These are phyloP conservation scores for Coemansia pectinata DNA, from an alignment of 192 early-diverging fungal genomes.

Conservation along the genomic window DNA sequence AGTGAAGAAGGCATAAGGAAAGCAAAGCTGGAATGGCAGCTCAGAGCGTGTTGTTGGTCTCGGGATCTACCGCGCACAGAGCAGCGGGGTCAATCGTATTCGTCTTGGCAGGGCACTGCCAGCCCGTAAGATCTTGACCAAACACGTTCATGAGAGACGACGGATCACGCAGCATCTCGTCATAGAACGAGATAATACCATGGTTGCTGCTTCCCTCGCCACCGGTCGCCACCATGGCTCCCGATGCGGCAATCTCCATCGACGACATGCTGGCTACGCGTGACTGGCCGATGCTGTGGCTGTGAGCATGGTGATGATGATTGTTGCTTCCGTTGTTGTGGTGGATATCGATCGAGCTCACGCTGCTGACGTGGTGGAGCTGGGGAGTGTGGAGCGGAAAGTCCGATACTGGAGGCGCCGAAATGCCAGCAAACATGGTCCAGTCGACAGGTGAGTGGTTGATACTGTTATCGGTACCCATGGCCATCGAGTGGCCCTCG, in stretches of 20 bases:
- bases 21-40: slow-evolving; percentile 4
- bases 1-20: slow-evolving; percentile 4
- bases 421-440: slow-evolving; percentile 48
- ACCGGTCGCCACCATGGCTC: slow-evolving; percentile 8
- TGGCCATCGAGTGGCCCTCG: slow-evolving; percentile 30
- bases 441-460: slow-evolving; percentile 41
- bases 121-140: slow-evolving; percentile 51
- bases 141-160: slow-evolving; percentile 55
- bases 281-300: slow-evolving; percentile 17
- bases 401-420: slow-evolving; percentile 26
- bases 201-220: slow-evolving; percentile 19
- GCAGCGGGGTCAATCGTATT: slow-evolving; percentile 57
- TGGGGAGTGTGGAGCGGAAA: slow-evolving; percentile 22
- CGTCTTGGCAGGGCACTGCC: slow-evolving; percentile 54
- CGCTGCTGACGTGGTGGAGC: slow-evolving; percentile 43
- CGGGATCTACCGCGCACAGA: slow-evolving; percentile 56
- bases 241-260: slow-evolving; percentile 19
- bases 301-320: slow-evolving; percentile 17
- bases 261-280: slow-evolving; percentile 15
- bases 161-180: slow-evolving; percentile 54
- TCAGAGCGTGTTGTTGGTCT: slow-evolving; percentile 41
- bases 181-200: slow-evolving; percentile 46
- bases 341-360: slow-evolving; percentile 25
- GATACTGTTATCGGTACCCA: slow-evolving; percentile 17
- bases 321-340: slow-evolving; percentile 1